A percentile compares a stretch with the other conserved stretches of the same genome.
phyloP scores from a whole-genome alignment of 2,329 filamentous ascomycete genomes.

The Allantophomopsis cytisporea region DNA sequence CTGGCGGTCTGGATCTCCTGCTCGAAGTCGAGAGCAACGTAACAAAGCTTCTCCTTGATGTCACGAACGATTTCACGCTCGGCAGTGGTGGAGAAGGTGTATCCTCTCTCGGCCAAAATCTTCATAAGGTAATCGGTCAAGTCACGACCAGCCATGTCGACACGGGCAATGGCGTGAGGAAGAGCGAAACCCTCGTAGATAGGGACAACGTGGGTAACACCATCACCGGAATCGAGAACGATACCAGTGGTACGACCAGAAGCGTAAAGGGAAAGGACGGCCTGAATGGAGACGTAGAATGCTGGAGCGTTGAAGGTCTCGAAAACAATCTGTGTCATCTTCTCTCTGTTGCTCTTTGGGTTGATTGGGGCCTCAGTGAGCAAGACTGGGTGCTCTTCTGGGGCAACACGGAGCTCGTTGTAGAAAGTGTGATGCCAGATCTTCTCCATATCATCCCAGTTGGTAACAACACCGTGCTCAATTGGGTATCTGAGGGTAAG shows the following conservation, averaged over 20 bases:
- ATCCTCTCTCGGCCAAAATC: slow-evolving; percentile 98
- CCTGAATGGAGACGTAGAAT: slow-evolving; percentile 99
- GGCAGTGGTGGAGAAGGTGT: slow-evolving; percentile 99
- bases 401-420: slow-evolving; percentile 99
- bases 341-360: slow-evolving; percentile 99
- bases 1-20: slow-evolving; percentile 99
- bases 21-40: slow-evolving; percentile 99
- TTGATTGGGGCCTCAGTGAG: slow-evolving; percentile 99
- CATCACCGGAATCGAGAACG: slow-evolving; percentile 98
- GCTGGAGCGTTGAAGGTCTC: slow-evolving; percentile 99
- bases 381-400: slow-evolving; percentile 98
- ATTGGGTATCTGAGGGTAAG: slow-evolving; percentile 98
- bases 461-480: slow-evolving; percentile 99
- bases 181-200: slow-evolving; percentile 99
- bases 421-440: slow-evolving; percentile 99
- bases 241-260: slow-evolving; percentile 99
- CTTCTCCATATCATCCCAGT: slow-evolving; percentile 99
- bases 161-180: slow-evolving; percentile 98
- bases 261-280: slow-evolving; percentile 96
- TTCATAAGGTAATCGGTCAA: slow-evolving; percentile 99
- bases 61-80: slow-evolving; percentile 99
- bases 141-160: slow-evolving; percentile 99
- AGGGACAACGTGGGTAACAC: slow-evolving; percentile 99
- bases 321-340: slow-evolving; percentile 99
- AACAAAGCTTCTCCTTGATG: slow-evolving; percentile 99